Evolutionary conservation across 2,329 filamentous ascomycete genomes (phyloP).

Genomic region (Periconia digitata): DNA sequence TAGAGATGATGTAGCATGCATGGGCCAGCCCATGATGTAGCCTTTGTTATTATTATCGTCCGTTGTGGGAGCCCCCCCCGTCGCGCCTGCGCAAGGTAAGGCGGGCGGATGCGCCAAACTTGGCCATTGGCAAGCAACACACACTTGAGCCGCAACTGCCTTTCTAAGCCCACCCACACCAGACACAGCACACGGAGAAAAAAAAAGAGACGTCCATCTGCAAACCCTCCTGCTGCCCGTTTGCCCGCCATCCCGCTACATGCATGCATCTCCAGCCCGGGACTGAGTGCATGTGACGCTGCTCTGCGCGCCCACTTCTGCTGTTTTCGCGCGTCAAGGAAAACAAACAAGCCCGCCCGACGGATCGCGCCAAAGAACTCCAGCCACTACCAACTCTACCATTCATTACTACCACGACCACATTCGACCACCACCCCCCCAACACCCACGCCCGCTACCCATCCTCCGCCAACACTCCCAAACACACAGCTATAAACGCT

Average conservation of each 20-base stretch:
- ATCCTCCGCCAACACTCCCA: not conserved
- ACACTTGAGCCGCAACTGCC: slow-evolving; percentile 12
- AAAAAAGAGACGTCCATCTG: not conserved
- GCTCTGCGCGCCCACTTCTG: not conserved
- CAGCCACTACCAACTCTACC: slow-evolving; percentile 3
- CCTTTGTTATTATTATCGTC: too few relatives aligned
- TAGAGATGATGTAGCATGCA: too few relatives aligned
- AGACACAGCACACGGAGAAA: not conserved
- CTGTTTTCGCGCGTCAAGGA: slow-evolving; percentile 11
- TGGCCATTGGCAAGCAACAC: not conserved
- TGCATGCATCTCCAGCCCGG: too few relatives aligned
- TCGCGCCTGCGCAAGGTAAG: not conserved
- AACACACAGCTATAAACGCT: not conserved
- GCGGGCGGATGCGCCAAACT: slow-evolving; percentile 5
- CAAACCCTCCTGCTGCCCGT: not conserved
- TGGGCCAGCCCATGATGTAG: too few relatives aligned
- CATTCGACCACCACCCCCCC: not conserved
- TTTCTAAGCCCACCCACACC: not conserved
- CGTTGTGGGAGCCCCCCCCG: too few relatives aligned
- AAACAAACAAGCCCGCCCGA: slow-evolving; percentile 13
- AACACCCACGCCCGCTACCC: not conserved
- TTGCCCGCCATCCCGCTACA: slow-evolving; percentile 2
- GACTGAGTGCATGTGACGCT: not conserved
- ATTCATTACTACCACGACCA: not conserved
- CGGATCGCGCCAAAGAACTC: slow-evolving; percentile 1